Conservation (phyloP, 2,329 filamentous ascomycete species). For the Aspergillus hiratsukae region DNA sequence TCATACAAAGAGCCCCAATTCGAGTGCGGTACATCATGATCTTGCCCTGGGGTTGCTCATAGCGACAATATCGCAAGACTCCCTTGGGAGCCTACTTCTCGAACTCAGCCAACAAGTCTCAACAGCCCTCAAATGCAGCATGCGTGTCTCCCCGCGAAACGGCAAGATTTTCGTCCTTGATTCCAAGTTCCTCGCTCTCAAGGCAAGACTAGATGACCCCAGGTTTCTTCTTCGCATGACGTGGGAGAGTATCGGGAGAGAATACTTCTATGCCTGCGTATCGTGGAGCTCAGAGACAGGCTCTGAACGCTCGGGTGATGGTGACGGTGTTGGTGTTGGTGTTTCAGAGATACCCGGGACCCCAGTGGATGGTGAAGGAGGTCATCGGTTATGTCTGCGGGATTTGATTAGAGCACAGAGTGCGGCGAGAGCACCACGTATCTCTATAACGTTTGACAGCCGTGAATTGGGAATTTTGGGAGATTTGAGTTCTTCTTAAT, state of each 20-base stretch:
- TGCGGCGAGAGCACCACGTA: background rate
- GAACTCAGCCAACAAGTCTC: constrained; percentile 16
- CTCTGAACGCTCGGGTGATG: background rate
- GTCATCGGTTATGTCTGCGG: background rate
- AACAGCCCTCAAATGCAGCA: constrained; percentile 3
- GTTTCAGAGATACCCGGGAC: constrained; percentile 4
- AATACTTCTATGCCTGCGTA: constrained; percentile 33
- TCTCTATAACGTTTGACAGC: constrained; percentile 26
- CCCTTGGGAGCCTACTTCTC: constrained; percentile 21
- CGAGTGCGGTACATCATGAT: background rate
- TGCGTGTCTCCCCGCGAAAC: background rate
- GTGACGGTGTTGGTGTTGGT: background rate
- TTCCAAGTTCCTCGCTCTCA: constrained; percentile 17
- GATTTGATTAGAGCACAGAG: background rate
- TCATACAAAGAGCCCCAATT: background rate
- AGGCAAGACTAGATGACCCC: constrained; percentile 10
- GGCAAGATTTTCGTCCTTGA: constrained; percentile 35
- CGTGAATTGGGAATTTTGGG: constrained; percentile 18
- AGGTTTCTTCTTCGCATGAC: constrained; percentile 21
- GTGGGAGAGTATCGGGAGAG: constrained; percentile 25
- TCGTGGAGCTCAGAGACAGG: constrained; percentile 18
- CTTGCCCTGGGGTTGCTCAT: constrained; percentile 25
- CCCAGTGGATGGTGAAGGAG: background rate
- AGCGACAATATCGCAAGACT: constrained; percentile 16
- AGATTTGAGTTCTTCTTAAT: constrained; percentile 7